Conservation (phyloP, 768 basidiomycete species). For the Xerocomellus intermedius region DNA sequence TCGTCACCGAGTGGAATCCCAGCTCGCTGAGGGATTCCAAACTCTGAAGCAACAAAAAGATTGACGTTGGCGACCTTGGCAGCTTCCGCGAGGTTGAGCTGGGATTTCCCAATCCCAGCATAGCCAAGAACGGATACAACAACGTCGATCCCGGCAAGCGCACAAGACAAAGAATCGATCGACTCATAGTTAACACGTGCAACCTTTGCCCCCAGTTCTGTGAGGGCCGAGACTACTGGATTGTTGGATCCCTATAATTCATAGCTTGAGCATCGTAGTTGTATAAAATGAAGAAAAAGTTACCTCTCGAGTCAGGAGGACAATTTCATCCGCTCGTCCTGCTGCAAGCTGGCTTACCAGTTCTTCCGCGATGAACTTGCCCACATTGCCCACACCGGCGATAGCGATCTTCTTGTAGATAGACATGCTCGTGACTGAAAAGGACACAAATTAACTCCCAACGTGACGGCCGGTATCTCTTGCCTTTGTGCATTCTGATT, state of each 20-base stretch:
- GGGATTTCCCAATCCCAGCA: background rate
- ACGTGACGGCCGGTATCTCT: background rate
- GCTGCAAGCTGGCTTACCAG: background rate
- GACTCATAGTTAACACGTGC: background rate
- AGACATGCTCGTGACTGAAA: background rate
- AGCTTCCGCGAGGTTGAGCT: constrained; percentile 2
- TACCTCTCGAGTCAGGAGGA: constrained; percentile 1
- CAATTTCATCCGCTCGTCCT: background rate
- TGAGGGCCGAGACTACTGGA: background rate
- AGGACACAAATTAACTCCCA: background rate
- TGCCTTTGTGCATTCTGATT: background rate
- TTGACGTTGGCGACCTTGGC: background rate
- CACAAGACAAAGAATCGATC: background rate
- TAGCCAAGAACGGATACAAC: constrained; percentile 1
- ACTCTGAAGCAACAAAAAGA: background rate
- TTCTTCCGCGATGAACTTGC: background rate
- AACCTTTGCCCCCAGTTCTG: background rate
- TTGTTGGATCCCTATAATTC: background rate
- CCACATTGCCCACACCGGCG: constrained; percentile 1
- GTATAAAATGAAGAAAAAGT: background rate
- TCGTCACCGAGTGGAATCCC: background rate
- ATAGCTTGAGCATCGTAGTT: background rate
- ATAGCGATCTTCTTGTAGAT: background rate
- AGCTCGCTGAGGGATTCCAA: background rate
- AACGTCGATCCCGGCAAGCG: background rate